A percentile compares a stretch with the other conserved stretches of the same genome.
phyloP scores from a whole-genome alignment of 306 rosid genomes.

The Urtica urens region DNA sequence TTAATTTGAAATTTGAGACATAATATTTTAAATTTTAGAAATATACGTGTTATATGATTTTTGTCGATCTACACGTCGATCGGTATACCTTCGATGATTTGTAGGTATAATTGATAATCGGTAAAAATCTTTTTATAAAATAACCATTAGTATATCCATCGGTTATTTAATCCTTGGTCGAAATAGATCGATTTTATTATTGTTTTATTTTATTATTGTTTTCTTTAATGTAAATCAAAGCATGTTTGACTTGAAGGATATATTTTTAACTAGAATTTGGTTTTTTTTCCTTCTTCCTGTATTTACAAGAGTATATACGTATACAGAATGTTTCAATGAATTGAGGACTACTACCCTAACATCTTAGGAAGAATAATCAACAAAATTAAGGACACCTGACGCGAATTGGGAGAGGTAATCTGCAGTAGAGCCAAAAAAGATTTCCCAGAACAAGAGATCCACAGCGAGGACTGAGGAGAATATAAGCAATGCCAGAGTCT shows the following conservation, averaged over 20 bases:
- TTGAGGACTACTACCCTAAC: not conserved
- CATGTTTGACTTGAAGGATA: not conserved
- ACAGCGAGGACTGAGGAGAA: slow-evolving; percentile 78
- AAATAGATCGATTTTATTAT: too few species aligned
- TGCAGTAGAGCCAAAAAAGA: slow-evolving; percentile 61
- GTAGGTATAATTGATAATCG: too few species aligned
- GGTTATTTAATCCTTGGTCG: not conserved
- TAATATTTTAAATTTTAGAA: too few species aligned
- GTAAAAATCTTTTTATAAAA: too few species aligned
- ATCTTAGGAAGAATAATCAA: slow-evolving; percentile 31
- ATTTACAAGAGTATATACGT: slow-evolving; percentile 23
- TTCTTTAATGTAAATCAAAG: too few species aligned
- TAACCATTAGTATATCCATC: too few species aligned
- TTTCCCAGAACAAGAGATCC: slow-evolving; percentile 97
- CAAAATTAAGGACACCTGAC: slow-evolving; percentile 29
- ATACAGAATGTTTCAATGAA: slow-evolving; percentile 13
- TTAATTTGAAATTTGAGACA: too few species aligned
- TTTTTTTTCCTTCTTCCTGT: too few species aligned
- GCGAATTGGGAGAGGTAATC: slow-evolving; percentile 46
- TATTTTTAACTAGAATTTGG: not conserved
- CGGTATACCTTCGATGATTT: not conserved
- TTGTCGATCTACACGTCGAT: too few species aligned
- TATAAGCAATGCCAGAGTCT: slow-evolving; percentile 85
- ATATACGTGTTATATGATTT: too few species aligned
- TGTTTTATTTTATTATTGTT: too few species aligned